phyloP scores from a whole-genome alignment of 257 asterid genomes.

The Lycium barbarum region DNA sequence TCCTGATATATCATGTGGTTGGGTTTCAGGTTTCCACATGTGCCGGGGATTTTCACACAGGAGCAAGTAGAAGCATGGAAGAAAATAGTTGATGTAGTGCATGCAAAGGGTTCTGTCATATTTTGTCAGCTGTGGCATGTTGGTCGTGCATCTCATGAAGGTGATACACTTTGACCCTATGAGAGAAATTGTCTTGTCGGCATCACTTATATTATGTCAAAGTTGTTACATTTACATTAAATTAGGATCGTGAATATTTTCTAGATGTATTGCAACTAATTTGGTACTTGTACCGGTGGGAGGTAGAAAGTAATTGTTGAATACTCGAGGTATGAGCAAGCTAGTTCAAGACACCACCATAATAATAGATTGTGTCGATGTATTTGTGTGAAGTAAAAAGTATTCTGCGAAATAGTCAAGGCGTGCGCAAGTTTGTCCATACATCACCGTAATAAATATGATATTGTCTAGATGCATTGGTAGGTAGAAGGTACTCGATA shows the following conservation, averaged over 20 bases:
- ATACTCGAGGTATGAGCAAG: too few relatives aligned
- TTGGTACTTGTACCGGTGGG: not conserved
- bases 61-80: constrained; percentile 95
- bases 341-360: too few relatives aligned
- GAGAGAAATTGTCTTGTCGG: not conserved
- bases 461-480: not conserved
- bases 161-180: constrained; percentile 37
- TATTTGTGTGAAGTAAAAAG: not conserved
- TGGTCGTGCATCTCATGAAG: constrained; percentile 93
- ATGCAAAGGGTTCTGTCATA: constrained; percentile 77
- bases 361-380: not conserved
- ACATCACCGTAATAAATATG: not conserved
- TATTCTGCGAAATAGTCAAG: not conserved
- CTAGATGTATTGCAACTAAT: not conserved
- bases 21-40: constrained; percentile 76
- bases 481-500: not conserved
- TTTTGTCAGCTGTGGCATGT: constrained; percentile 99
- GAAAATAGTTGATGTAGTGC: constrained; percentile 74
- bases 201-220: not conserved
- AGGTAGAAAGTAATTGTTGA: not conserved
- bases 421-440: too few relatives aligned
- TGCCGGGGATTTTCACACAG: constrained; percentile 82
- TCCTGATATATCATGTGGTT: not conserved
- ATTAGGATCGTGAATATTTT: not conserved
- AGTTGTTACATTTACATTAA: not conserved